Evolutionary conservation across 805 yeast genomes (phyloP).

Genomic region (Blastobotrys terrestris): DNA sequence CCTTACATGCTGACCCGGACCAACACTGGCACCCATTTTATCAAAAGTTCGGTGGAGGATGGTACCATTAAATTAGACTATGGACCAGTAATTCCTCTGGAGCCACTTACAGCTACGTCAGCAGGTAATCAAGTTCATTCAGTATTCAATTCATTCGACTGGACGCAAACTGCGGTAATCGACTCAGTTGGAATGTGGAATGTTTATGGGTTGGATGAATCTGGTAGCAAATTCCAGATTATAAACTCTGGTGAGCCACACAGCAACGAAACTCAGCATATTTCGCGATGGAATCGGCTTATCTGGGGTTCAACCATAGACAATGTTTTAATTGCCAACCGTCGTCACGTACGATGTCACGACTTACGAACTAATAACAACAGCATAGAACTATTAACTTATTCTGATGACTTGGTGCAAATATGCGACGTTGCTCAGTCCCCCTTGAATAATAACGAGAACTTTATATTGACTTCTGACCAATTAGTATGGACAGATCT

Average conservation of each 20-base stretch:
- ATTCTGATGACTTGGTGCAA: slow-evolving; percentile 5
- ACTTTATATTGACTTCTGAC: slow-evolving; percentile 57
- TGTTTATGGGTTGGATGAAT: slow-evolving; percentile 9
- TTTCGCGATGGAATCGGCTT: slow-evolving; percentile 11
- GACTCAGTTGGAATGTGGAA: slow-evolving; percentile 42
- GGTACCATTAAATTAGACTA: background rate
- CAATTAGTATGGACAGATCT: slow-evolving; percentile 51
- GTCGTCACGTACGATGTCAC: slow-evolving; percentile 7
- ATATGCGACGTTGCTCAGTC: slow-evolving; percentile 16
- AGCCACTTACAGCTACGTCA: slow-evolving; percentile 4
- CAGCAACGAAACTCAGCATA: background rate
- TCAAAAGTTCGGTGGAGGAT: background rate
- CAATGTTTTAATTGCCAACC: slow-evolving; percentile 17
- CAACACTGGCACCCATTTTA: slow-evolving; percentile 10
- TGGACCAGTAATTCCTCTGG: background rate
- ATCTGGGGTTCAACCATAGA: slow-evolving; percentile 5
- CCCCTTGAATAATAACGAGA: slow-evolving; percentile 28
- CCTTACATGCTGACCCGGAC: slow-evolving; percentile 18
- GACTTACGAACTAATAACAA: slow-evolving; percentile 1
- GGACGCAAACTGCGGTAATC: slow-evolving; percentile 29
- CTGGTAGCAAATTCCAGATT: background rate
- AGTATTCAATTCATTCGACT: slow-evolving; percentile 33
- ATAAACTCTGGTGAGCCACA: background rate
- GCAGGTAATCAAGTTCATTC: slow-evolving; percentile 29
- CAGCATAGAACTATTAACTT: slow-evolving; percentile 3